A percentile compares a stretch with the other conserved stretches of the same genome.
Conservation (phyloP, 768 basidiomycete genomes). For the Coprinopsis strossmayeri region DNA sequence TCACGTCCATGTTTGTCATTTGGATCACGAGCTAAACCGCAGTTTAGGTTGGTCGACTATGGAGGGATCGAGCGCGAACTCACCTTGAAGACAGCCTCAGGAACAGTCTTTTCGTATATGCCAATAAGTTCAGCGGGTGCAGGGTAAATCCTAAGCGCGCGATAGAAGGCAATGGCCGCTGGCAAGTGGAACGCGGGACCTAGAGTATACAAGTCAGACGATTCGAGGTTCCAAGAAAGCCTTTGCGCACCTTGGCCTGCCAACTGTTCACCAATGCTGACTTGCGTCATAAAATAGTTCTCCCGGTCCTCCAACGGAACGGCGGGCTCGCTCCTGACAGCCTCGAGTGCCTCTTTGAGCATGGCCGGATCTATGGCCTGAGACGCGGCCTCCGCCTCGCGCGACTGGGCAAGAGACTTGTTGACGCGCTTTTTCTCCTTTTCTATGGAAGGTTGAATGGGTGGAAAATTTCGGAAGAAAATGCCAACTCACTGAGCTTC, state of each 20-base stretch:
- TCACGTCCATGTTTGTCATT: constrained; percentile 85
- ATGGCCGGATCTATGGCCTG: constrained; percentile 39
- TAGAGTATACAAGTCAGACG: constrained; percentile 22
- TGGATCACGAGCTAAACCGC: constrained; percentile 50
- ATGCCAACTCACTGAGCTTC: constrained; percentile 62
- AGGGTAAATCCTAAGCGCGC: constrained; percentile 91
- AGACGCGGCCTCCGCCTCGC: constrained; percentile 26
- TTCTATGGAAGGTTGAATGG: constrained; percentile 37
- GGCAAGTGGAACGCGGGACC: constrained; percentile 74
- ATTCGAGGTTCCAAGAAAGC: background rate
- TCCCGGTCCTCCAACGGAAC: constrained; percentile 72
- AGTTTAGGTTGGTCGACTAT: background rate
- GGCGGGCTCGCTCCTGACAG: constrained; percentile 68
- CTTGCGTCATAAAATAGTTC: constrained; percentile 86
- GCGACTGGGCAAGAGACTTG: constrained; percentile 54
- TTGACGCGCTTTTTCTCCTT: constrained; percentile 89
- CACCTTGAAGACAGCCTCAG: constrained; percentile 74
- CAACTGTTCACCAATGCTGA: constrained; percentile 82
- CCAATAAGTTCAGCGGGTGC: constrained; percentile 89
- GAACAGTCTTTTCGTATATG: constrained; percentile 91
- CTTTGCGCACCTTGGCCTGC: constrained; percentile 58
- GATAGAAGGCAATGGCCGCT: constrained; percentile 87
- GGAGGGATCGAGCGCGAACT: constrained; percentile 12
- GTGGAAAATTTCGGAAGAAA: constrained; percentile 12
- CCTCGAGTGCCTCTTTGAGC: constrained; percentile 56